Conservation (phyloP, 2,329 filamentous ascomycete genomes). For the Botrytis tulipae region DNA sequence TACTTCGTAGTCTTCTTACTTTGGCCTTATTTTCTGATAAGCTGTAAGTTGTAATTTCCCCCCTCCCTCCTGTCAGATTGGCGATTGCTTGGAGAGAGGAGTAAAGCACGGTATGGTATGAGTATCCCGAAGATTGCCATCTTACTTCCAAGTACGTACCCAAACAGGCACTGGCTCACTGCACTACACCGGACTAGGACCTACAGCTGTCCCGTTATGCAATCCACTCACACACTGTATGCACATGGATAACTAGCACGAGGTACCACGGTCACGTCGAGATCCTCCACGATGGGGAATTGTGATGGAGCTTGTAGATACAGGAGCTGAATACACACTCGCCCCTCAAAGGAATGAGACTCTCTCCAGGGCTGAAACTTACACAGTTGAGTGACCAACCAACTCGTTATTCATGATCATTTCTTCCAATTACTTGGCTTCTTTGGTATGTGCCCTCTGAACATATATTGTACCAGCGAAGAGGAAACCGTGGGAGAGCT, state of each 20-base stretch:
- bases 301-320: neutral
- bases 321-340: neutral
- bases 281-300: neutral
- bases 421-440: neutral
- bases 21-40: neutral
- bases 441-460: neutral
- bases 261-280: neutral
- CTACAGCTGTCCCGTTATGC: neutral
- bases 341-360: slow-evolving; percentile 10
- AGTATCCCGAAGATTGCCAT: neutral
- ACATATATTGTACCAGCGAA: neutral
- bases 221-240: neutral
- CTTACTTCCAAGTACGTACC: neutral
- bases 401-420: neutral
- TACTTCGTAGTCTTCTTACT: neutral
- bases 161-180: neutral
- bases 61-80: slow-evolving; percentile 16
- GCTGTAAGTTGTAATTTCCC: neutral
- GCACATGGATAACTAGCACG: slow-evolving; percentile 10
- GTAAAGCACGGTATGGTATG: neutral
- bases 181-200: neutral
- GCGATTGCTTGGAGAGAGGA: slow-evolving; percentile 1
- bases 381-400: neutral
- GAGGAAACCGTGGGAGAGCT: neutral
- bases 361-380: slow-evolving; percentile 11